Percentiles rank a stretch among this genome's conserved stretches.
Evolutionary conservation across 2,329 filamentous ascomycete species (phyloP).

Genomic region (Metarhizium guizhouense): DNA sequence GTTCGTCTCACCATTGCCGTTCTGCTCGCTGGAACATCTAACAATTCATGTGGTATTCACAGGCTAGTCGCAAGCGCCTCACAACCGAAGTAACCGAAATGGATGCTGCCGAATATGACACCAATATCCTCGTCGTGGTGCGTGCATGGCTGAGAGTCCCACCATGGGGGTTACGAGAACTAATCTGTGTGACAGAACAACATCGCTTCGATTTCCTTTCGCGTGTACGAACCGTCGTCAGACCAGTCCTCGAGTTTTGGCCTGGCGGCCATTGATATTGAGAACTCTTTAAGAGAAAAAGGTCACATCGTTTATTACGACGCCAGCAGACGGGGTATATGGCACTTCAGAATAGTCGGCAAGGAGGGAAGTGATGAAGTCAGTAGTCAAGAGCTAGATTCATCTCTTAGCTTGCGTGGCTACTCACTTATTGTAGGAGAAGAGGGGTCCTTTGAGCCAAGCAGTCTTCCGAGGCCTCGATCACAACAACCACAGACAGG

Average conservation of each 20-base stretch:
- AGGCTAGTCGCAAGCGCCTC: neutral
- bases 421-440: conserved; percentile 35
- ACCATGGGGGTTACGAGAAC: neutral
- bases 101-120: conserved; percentile 56
- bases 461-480: conserved; percentile 36
- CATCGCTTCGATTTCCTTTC: conserved; percentile 45
- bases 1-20: conserved; percentile 12
- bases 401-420: conserved; percentile 33
- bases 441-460: conserved; percentile 42
- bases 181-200: conserved; percentile 36
- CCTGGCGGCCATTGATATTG: conserved; percentile 40
- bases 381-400: conserved; percentile 21
- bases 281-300: conserved; percentile 39
- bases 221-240: conserved; percentile 42
- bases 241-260: conserved; percentile 35
- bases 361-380: conserved; percentile 27
- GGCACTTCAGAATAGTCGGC: conserved; percentile 42
- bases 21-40: conserved; percentile 1
- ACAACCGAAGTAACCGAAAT: conserved; percentile 36
- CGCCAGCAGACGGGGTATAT: conserved; percentile 38
- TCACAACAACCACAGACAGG: conserved; percentile 27
- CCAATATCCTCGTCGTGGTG: conserved; percentile 51
- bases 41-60: conserved; percentile 1
- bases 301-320: conserved; percentile 47
- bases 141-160: conserved; percentile 15